Evolutionary conservation across 148 eudicot genomes (phyloP).

Genomic region (Diospyros lotus): DNA sequence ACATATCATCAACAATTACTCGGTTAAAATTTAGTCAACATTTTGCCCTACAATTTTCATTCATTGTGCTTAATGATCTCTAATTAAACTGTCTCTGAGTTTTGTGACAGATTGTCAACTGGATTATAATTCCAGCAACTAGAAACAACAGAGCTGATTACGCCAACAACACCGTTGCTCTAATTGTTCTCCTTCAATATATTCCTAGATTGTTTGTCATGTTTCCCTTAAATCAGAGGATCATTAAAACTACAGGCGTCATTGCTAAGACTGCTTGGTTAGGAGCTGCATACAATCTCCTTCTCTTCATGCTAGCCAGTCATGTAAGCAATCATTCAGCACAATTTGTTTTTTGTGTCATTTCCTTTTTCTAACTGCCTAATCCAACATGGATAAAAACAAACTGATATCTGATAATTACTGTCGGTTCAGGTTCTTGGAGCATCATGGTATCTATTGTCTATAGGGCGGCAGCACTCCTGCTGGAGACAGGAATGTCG

Average conservation of each 20-base stretch:
- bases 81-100: not conserved
- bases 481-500: slow-evolving; percentile 70
- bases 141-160: slow-evolving; percentile 47
- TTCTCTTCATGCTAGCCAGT: slow-evolving; percentile 87
- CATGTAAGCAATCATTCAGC: slow-evolving; percentile 52
- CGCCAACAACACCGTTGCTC: slow-evolving; percentile 59
- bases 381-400: not conserved
- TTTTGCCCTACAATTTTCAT: not conserved
- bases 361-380: not conserved
- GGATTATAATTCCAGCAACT: slow-evolving; percentile 67
- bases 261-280: slow-evolving; percentile 94
- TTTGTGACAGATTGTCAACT: slow-evolving; percentile 56
- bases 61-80: slow-evolving; percentile 1
- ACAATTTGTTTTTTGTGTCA: not conserved
- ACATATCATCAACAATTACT: not conserved
- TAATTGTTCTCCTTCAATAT: slow-evolving; percentile 77
- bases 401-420: not conserved
- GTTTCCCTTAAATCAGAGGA: slow-evolving; percentile 69
- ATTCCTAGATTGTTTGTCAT: slow-evolving; percentile 77
- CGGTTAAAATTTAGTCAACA: not conserved
- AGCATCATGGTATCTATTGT: slow-evolving; percentile 83
- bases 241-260: slow-evolving; percentile 77
- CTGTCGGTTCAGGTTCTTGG: slow-evolving; percentile 63
- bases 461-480: slow-evolving; percentile 71
- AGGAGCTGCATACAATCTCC: slow-evolving; percentile 86